phyloP scores from a whole-genome alignment of 768 basidiomycete species.

The Lenzites betulinus region DNA sequence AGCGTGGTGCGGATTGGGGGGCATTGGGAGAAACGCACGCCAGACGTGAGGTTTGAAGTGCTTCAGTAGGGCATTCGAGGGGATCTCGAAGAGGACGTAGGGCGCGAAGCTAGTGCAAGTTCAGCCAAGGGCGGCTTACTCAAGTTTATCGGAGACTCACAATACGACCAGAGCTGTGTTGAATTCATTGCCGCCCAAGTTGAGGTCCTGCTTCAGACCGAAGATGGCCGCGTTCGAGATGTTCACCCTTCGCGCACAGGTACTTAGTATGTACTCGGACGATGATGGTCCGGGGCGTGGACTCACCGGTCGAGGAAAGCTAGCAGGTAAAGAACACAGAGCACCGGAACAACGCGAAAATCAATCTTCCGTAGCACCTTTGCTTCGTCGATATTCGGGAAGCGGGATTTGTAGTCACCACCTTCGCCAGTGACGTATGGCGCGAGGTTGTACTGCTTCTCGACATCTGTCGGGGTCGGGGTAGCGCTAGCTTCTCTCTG shows the following conservation, averaged over 20 bases:
- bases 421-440: constrained; percentile 13
- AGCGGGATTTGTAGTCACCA: constrained; percentile 23
- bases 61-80: constrained; percentile 38
- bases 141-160: constrained; percentile 21
- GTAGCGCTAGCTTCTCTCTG: neutral
- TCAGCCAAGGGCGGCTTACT: no score
- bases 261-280: neutral
- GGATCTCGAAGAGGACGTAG: constrained; percentile 39
- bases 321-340: constrained; percentile 44
- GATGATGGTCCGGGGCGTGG: neutral
- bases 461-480: constrained; percentile 8
- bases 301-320: constrained; percentile 42
- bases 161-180: constrained; percentile 37
- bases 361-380: constrained; percentile 40
- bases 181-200: constrained; percentile 31
- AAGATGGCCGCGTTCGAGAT: constrained; percentile 36
- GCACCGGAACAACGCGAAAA: constrained; percentile 41
- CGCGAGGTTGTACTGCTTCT: constrained; percentile 22
- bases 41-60: constrained; percentile 39
- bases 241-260: constrained; percentile 25
- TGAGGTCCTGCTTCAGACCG: constrained; percentile 33
- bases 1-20: neutral
- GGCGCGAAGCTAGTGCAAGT: constrained; percentile 31
- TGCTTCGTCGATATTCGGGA: constrained; percentile 30
- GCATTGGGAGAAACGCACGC: constrained; percentile 24